phyloP scores from a whole-genome alignment of 106 monocot species.

The Acanthochlamys bracteata region DNA sequence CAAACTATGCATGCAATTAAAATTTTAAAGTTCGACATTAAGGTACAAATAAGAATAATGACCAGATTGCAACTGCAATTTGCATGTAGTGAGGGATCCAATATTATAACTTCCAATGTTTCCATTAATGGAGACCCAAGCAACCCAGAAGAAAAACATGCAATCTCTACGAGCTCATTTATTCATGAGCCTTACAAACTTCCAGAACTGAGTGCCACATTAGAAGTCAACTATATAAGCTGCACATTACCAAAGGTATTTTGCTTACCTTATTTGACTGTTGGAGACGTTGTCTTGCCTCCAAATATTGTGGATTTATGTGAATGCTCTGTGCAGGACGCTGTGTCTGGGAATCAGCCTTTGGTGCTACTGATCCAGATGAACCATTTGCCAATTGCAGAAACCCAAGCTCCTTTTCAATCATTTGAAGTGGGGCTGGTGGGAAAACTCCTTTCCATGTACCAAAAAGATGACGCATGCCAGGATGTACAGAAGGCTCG shows the following conservation, averaged over 20 bases:
- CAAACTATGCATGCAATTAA: too few species aligned
- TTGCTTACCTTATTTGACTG: conserved; percentile 44
- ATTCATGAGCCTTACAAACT: not conserved
- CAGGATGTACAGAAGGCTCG: conserved; percentile 74
- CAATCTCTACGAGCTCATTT: too few species aligned
- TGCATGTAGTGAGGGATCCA: too few species aligned
- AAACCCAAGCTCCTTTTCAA: conserved; percentile 88
- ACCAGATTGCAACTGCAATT: too few species aligned
- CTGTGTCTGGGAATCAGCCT: conserved; percentile 51
- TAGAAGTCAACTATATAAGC: not conserved
- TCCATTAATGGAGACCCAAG: too few species aligned
- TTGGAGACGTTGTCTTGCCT: conserved; percentile 78
- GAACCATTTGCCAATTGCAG: conserved; percentile 51
- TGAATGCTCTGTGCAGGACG: conserved; percentile 78
- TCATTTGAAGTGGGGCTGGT: conserved; percentile 52
- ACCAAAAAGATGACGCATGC: conserved; percentile 96
- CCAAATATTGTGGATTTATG: conserved; percentile 96
- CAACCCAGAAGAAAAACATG: too few species aligned
- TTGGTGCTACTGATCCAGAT: conserved; percentile 44
- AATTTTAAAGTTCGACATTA: too few species aligned
- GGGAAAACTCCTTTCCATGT: conserved; percentile 98
- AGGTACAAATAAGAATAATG: too few species aligned
- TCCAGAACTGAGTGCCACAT: not conserved
- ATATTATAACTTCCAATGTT: too few species aligned
- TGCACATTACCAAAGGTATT: not conserved